phyloP scores from a whole-genome alignment of 2,329 filamentous ascomycete species.

The Diaporthe batatas region DNA sequence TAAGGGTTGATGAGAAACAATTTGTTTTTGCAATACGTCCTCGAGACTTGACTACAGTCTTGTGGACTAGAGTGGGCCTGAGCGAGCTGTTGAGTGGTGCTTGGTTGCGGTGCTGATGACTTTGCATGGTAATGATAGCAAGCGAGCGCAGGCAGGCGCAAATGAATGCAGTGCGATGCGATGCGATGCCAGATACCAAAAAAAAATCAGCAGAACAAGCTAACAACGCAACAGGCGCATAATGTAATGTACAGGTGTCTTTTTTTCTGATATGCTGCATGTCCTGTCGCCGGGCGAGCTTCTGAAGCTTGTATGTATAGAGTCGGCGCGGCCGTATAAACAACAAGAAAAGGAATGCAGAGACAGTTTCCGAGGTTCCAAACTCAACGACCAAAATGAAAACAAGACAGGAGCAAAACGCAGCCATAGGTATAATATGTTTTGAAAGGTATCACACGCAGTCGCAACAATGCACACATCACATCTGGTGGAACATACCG shows the following conservation, averaged over 20 bases:
- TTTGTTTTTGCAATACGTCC: conserved; percentile 49
- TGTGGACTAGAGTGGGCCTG: conserved; percentile 27
- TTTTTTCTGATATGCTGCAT: conserved; percentile 56
- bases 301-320: conserved; percentile 44
- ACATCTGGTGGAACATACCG: conserved; percentile 99
- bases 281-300: conserved; percentile 55
- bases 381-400: conserved; percentile 49
- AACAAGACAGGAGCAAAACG: conserved; percentile 42
- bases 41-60: conserved; percentile 46
- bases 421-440: conserved; percentile 51
- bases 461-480: conserved; percentile 63
- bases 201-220: conserved; percentile 61
- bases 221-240: conserved; percentile 54
- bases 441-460: conserved; percentile 48
- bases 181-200: conserved; percentile 55
- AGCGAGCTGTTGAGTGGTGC: conserved; percentile 38
- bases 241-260: conserved; percentile 66
- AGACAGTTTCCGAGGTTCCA: conserved; percentile 44
- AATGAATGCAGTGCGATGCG: conserved; percentile 52
- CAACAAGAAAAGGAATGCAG: conserved; percentile 51
- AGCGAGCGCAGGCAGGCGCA: conserved; percentile 41
- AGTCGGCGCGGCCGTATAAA: conserved; percentile 44
- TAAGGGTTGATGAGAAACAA: conserved; percentile 41
- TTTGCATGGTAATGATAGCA: conserved; percentile 38
- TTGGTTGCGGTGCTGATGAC: conserved; percentile 45